Evolutionary conservation across 345 rosid species (phyloP).

Genomic region (Eucalyptus tenuipes): DNA sequence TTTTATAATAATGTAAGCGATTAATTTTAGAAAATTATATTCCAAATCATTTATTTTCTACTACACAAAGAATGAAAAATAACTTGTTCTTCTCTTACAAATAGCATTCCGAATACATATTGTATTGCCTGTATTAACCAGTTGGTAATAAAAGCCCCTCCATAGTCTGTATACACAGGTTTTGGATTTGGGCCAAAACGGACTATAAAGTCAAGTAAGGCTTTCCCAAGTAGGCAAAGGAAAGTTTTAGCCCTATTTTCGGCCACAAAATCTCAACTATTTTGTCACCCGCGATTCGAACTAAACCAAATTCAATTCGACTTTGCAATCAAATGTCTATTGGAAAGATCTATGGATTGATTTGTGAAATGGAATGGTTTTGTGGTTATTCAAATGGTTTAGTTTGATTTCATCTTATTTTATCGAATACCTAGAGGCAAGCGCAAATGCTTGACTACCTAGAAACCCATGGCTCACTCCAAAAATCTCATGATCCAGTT

Average conservation of each 20-base stretch:
- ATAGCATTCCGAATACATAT: neutral
- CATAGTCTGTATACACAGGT: neutral
- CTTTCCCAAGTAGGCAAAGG: neutral
- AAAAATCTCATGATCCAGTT: neutral
- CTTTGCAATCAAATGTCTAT: neutral
- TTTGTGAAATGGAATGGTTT: neutral
- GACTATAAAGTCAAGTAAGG: neutral
- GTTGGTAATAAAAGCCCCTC: neutral
- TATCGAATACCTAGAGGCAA: neutral
- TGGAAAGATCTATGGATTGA: neutral
- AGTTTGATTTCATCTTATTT: neutral
- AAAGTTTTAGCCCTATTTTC: neutral
- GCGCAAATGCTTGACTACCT: neutral
- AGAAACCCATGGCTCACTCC: rapidly evolving
- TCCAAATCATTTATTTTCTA: neutral
- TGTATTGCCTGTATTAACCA: neutral
- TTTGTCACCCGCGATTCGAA: neutral
- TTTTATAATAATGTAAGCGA: too few species aligned
- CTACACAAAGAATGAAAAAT: neutral
- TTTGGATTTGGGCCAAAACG: neutral
- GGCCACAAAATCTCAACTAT: neutral
- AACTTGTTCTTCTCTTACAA: neutral
- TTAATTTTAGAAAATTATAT: too few species aligned
- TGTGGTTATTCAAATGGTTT: neutral
- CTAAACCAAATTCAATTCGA: neutral